phyloP scores from a whole-genome alignment of 768 basidiomycete species.

The Tephrocybe sp. region DNA sequence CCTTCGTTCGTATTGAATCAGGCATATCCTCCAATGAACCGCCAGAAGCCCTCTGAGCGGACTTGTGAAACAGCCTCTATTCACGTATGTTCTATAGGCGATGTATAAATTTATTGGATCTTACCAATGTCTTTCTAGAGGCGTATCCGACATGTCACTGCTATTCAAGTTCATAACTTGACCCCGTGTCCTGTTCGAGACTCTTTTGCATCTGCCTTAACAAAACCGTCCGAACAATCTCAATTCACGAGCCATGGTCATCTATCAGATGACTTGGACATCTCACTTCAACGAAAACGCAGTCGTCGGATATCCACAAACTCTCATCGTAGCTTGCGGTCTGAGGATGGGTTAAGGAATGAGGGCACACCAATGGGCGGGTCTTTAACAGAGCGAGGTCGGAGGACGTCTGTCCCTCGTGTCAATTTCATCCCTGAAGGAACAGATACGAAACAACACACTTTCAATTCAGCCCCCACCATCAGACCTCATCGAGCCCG shows the following conservation, averaged over 20 bases:
- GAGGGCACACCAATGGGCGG: constrained; percentile 18
- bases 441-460: constrained; percentile 13
- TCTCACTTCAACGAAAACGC: constrained; percentile 56
- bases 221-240: constrained; percentile 59
- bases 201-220: constrained; percentile 69
- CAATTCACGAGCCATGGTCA: constrained; percentile 57
- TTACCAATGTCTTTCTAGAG: constrained; percentile 37
- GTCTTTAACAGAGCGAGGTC: constrained; percentile 29
- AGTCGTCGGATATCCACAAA: constrained; percentile 58
- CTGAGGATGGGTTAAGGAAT: constrained; percentile 41
- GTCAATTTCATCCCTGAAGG: constrained; percentile 32
- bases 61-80: constrained; percentile 3
- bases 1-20: not conserved
- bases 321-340: constrained; percentile 46
- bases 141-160: constrained; percentile 70
- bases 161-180: constrained; percentile 75
- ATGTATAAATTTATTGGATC: not conserved
- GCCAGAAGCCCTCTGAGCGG: not conserved
- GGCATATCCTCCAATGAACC: constrained; percentile 1
- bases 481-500: constrained; percentile 41
- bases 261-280: constrained; percentile 69
- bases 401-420: constrained; percentile 45
- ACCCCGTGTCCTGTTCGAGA: constrained; percentile 85
- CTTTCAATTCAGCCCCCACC: constrained; percentile 27
- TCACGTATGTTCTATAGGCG: constrained; percentile 12